These are phyloP conservation scores for Alternaria hordeiaustralica DNA, from an alignment of 2,329 filamentous ascomycete species.

Conservation along the genomic window DNA sequence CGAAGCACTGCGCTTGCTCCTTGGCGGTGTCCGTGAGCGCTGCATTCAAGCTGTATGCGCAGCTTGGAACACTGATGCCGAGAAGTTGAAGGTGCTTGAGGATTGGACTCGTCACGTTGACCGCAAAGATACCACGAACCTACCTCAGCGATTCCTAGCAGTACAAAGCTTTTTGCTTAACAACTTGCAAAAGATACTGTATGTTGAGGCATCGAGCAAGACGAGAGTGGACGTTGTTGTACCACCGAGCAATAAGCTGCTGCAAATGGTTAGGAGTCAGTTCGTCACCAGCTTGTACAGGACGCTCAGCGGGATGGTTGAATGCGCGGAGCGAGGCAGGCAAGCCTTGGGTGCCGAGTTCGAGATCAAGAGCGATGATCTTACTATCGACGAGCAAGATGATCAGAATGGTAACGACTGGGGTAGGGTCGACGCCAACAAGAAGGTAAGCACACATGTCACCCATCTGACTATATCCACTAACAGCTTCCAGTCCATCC, in stretches of 20 bases:
- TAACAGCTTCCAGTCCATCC: constrained; percentile 70
- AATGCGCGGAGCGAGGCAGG: constrained; percentile 83
- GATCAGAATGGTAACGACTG: constrained; percentile 31
- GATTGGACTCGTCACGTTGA: constrained; percentile 89
- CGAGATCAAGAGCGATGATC: constrained; percentile 60
- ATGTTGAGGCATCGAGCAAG: constrained; percentile 84
- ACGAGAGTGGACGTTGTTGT: constrained; percentile 81
- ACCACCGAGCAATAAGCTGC: constrained; percentile 82
- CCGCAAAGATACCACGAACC: constrained; percentile 83
- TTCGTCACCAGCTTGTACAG: constrained; percentile 96
- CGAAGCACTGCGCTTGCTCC: constrained; percentile 77
- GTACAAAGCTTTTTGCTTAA: constrained; percentile 83
- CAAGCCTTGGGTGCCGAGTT: constrained; percentile 66
- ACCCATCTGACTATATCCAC: neutral
- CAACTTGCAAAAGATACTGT: constrained; percentile 94
- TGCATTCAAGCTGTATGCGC: constrained; percentile 85
- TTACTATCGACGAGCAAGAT: constrained; percentile 47
- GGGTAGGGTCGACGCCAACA: constrained; percentile 44
- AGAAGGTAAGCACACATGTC: constrained; percentile 35
- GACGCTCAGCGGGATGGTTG: constrained; percentile 91
- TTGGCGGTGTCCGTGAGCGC: constrained; percentile 81
- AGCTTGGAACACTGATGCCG: constrained; percentile 91
- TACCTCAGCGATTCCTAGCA: constrained; percentile 84
- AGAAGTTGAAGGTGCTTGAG: constrained; percentile 89
- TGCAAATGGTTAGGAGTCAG: constrained; percentile 88